Percentiles rank a stretch among this genome's conserved stretches.
These are phyloP conservation scores for Stephania japonica DNA, from an alignment of 164 flowering plant species.

Conservation along the genomic window DNA sequence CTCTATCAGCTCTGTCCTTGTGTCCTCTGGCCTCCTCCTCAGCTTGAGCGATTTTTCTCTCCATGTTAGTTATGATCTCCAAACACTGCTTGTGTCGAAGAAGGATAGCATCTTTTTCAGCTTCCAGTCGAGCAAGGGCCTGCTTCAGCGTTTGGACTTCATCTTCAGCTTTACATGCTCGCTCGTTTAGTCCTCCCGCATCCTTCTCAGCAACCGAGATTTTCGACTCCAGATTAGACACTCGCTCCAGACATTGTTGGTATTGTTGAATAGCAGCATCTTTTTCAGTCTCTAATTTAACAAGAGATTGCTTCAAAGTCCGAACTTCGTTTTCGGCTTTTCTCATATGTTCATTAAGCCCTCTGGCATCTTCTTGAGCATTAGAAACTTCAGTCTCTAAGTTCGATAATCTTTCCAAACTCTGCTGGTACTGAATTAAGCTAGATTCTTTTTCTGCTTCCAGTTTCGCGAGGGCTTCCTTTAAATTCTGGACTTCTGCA, in stretches of 20 bases:
- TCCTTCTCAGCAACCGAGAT: conserved; percentile 29
- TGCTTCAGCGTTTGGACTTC: conserved; percentile 12
- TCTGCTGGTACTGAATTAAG: conserved; percentile 40
- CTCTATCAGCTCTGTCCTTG: conserved; percentile 32
- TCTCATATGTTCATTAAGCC: conserved; percentile 43
- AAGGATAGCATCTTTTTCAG: conserved; percentile 21
- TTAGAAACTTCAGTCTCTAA: conserved; percentile 40
- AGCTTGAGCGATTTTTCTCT: conserved; percentile 15
- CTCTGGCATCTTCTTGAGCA: conserved; percentile 37
- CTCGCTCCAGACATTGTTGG: conserved; percentile 35
- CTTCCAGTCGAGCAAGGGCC: conserved; percentile 14
- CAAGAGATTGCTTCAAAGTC: conserved; percentile 43
- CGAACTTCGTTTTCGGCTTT: conserved; percentile 54
- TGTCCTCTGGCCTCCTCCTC: conserved; percentile 41
- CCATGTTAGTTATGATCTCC: conserved; percentile 33
- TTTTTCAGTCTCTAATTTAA: conserved; percentile 43
- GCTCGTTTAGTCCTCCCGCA: conserved; percentile 10
- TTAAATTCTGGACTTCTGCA: conserved; percentile 22
- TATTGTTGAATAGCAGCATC: conserved; percentile 41
- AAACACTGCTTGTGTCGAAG: conserved; percentile 41
- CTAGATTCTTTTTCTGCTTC: conserved; percentile 22
- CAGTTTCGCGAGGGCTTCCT: conserved; percentile 11
- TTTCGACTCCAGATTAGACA: conserved; percentile 37
- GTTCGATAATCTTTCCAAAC: conserved; percentile 44
- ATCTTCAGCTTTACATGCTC: conserved; percentile 14